Evolutionary conservation across 2,329 filamentous ascomycete species (phyloP), one percentile per base, ranked within the genome.

Genomic region (Botrytis byssoidea): DNA sequence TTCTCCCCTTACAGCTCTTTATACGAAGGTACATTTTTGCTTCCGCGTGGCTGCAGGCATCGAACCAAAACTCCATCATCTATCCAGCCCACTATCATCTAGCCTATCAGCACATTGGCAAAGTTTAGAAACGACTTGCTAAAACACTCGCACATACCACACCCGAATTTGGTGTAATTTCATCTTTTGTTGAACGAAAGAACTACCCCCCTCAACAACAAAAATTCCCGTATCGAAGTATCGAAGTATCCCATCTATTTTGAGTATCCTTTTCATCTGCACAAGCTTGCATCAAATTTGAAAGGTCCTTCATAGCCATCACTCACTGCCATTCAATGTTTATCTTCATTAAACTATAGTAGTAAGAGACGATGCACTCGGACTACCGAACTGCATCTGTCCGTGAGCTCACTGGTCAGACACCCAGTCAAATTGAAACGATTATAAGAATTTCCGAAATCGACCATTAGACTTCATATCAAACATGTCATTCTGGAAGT

Each of bases 301-400:
- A 57, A 25, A 42, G 66, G 18, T n/a, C 32, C 44, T 48, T 22
- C 42, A 25, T 32, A 8, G 44, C 63, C 42, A 46, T 32, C 64
- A 40, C 46, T 64, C 35, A 55, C 65, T 48, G n/a, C 65, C 16
- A 42, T 48, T 32, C 6, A 14, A n/a, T 68, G 55, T 68, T 40
- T 40, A 55, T 40, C 25, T 40, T 35, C 37, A 40, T 42, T 29
- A 42, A 35, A 40, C 37, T 29, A 42, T 7, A 42, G 59, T 51
- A 71, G 32, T 46, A 40, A 71, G 67, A 71, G 46, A 68, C 48
- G 67, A 65, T 70, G 72, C 67, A 73, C 59, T 71, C 72, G 67
- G 72, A 78, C 75, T 80, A 77, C 79, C 77, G 76, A 78, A 59
- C 32, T 76, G 79, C 79, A 80, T 75, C 74, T 70, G 77, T 78